These are phyloP conservation scores for Tulasnella sp. DNA, from an alignment of 768 basidiomycete genomes.

Conservation along the genomic window DNA sequence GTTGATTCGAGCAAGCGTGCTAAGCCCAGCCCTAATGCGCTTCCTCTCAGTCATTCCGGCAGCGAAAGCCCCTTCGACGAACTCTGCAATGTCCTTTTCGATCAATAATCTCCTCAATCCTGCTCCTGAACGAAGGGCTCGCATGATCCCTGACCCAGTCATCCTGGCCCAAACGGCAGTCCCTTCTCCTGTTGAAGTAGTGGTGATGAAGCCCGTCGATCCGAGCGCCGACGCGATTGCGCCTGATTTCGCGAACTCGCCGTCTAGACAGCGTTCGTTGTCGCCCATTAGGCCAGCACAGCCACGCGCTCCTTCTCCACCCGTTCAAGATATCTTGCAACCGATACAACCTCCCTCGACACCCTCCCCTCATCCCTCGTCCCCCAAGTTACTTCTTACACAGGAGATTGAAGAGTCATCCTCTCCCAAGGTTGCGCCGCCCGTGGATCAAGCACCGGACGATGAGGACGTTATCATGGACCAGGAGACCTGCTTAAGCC, in stretches of 20 bases:
- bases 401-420: neutral
- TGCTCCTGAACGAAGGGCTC: neutral
- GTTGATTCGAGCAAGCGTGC: neutral
- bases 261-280: neutral
- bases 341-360: neutral
- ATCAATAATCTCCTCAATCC: conserved; percentile 7
- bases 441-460: neutral
- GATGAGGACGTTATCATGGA: neutral
- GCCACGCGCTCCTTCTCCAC: neutral
- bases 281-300: neutral
- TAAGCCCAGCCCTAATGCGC: neutral
- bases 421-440: neutral
- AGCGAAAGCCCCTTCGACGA: neutral
- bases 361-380: neutral
- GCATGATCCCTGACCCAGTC: neutral
- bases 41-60: neutral
- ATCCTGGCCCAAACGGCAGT: neutral
- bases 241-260: neutral
- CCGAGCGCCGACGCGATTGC: neutral
- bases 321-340: neutral
- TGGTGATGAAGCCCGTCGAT: neutral
- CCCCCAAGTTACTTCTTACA: neutral
- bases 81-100: neutral
- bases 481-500: too few species aligned
- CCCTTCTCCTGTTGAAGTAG: neutral